These are phyloP conservation scores for Fragosphaeria purpurea DNA, from an alignment of 2,329 filamentous ascomycete genomes.

Conservation along the genomic window DNA sequence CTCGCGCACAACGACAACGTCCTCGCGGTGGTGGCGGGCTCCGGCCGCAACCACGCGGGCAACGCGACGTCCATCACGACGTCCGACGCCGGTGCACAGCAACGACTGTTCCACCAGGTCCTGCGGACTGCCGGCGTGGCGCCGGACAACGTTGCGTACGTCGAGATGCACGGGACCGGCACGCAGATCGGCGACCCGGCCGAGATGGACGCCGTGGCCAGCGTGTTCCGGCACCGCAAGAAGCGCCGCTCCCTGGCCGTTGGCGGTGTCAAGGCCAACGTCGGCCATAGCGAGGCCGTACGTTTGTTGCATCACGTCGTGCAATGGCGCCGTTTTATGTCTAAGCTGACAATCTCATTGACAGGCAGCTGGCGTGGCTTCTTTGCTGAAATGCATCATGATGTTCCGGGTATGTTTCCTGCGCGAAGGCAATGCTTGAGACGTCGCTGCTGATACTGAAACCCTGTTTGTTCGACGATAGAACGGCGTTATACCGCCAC, in stretches of 20 bases:
- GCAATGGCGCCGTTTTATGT: too few relatives aligned
- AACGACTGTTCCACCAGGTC: slow-evolving; percentile 45
- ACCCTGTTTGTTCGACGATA: not conserved
- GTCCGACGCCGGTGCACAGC: slow-evolving; percentile 48
- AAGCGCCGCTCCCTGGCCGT: slow-evolving; percentile 29
- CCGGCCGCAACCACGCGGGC: slow-evolving; percentile 54
- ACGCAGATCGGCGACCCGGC: slow-evolving; percentile 54
- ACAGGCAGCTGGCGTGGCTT: too few relatives aligned
- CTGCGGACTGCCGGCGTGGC: slow-evolving; percentile 46
- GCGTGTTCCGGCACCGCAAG: slow-evolving; percentile 15
- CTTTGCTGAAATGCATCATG: too few relatives aligned
- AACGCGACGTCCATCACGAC: slow-evolving; percentile 54
- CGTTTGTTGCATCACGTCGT: too few relatives aligned
- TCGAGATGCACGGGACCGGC: slow-evolving; percentile 62
- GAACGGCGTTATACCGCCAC: not conserved
- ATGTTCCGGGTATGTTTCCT: not conserved
- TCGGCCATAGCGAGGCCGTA: slow-evolving; percentile 39
- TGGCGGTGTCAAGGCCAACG: slow-evolving; percentile 42
- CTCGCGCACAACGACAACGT: slow-evolving; percentile 33
- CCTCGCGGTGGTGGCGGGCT: slow-evolving; percentile 50
- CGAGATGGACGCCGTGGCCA: slow-evolving; percentile 48
- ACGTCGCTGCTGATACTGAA: too few relatives aligned
- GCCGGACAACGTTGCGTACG: slow-evolving; percentile 49
- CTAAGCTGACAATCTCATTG: too few relatives aligned
- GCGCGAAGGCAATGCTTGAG: too few relatives aligned